Conservation (phyloP, 1,284 basidiomycete species). For the Cutaneotrichosporon curvatum region DNA sequence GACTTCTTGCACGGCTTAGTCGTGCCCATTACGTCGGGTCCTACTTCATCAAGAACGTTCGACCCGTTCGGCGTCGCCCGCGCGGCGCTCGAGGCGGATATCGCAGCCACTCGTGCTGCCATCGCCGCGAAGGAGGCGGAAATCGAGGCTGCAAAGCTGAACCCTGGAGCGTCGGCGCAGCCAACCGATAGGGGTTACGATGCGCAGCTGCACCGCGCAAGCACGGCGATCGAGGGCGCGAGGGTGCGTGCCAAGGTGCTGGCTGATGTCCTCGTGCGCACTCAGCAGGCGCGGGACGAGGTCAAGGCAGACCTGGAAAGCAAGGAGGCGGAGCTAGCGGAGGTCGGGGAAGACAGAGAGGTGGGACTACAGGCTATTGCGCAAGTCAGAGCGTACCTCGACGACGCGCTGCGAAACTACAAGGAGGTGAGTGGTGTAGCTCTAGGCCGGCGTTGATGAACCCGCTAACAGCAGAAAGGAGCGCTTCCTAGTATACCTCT, state of each 20-base stretch:
- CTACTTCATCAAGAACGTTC: neutral
- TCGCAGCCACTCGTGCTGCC: conserved; percentile 7
- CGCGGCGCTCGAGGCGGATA: conserved; percentile 11
- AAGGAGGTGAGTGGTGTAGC: conserved; percentile 14
- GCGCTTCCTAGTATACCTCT: conserved; percentile 14
- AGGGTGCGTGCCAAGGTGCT: conserved; percentile 8
- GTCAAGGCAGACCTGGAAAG: conserved; percentile 1
- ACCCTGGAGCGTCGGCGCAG: no score
- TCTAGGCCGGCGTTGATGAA: neutral
- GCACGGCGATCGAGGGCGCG: conserved; percentile 3
- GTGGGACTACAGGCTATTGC: no score
- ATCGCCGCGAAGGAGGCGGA: conserved; percentile 16
- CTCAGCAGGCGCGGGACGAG: conserved; percentile 4
- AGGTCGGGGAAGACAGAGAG: neutral
- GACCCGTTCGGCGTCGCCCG: conserved; percentile 13
- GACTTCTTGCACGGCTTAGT: conserved; percentile 20
- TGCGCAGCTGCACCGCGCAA: conserved; percentile 2
- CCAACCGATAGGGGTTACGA: neutral
- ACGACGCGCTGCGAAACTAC: conserved; percentile 17
- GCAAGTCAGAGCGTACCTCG: conserved; percentile 13
- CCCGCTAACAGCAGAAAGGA: conserved; percentile 11
- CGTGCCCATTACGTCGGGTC: conserved; percentile 3
- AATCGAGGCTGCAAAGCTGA: conserved; percentile 2
- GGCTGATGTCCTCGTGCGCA: conserved; percentile 10
- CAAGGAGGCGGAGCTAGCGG: conserved; percentile 10